phyloP scores from a whole-genome alignment of 2,329 filamentous ascomycete genomes.

The Alternaria panax region DNA sequence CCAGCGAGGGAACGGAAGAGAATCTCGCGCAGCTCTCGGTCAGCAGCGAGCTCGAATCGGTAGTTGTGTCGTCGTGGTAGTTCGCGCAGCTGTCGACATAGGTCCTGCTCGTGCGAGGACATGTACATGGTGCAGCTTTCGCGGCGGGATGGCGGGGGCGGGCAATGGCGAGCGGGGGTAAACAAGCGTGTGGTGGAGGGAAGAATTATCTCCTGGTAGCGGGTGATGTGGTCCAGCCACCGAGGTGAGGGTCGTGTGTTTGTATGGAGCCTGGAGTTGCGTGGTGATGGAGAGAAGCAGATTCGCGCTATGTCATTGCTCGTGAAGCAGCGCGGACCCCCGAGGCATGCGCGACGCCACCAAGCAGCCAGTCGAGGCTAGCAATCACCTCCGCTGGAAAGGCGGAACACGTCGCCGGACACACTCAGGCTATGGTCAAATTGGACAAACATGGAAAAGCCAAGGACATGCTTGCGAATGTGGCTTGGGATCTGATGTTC shows the following conservation, averaged over 20 bases:
- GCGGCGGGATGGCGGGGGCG: conserved; percentile 22
- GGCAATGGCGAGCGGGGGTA: neutral
- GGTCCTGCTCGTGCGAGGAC: conserved; percentile 72
- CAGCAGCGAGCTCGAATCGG: conserved; percentile 76
- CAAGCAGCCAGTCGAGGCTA: neutral
- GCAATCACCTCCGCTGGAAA: neutral
- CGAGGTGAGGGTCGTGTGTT: conserved; percentile 2
- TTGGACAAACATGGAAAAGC: neutral
- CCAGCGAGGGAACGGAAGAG: conserved; percentile 89
- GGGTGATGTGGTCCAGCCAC: conserved; percentile 30
- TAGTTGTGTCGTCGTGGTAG: conserved; percentile 77
- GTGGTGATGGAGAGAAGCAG: conserved; percentile 18
- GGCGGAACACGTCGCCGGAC: neutral
- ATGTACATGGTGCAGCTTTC: conserved; percentile 52
- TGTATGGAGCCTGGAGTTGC: neutral
- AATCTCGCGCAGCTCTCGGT: conserved; percentile 74
- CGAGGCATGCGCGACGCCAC: conserved; percentile 16
- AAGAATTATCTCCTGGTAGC: conserved; percentile 2
- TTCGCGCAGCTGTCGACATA: conserved; percentile 81
- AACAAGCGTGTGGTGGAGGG: neutral
- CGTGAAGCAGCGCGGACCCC: conserved; percentile 13
- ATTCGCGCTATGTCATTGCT: conserved; percentile 25
- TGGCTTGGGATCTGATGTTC: neutral
- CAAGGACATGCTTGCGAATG: neutral
- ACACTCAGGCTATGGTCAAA: neutral